Conservation (phyloP, 208 protist species). For the Tritrichomonas musculus region DNA sequence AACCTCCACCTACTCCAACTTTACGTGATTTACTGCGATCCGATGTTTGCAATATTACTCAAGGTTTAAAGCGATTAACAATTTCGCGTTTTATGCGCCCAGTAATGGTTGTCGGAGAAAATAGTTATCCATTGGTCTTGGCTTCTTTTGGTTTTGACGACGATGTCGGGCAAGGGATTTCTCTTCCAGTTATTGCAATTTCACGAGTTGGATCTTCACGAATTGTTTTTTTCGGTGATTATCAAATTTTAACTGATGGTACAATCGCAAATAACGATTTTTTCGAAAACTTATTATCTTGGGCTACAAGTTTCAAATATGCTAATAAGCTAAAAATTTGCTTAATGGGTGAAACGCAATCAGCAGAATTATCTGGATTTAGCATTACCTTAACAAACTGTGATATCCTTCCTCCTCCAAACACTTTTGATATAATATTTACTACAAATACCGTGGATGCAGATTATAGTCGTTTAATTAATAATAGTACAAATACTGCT, state of each 20-base stretch:
- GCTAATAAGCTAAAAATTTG: neutral
- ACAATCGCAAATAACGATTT: neutral
- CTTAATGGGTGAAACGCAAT: neutral
- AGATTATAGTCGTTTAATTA: no score
- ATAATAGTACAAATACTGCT: no score
- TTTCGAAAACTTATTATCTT: neutral
- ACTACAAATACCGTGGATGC: no score
- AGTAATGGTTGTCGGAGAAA: neutral
- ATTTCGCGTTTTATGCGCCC: neutral
- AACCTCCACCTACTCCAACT: neutral
- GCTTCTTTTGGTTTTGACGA: neutral
- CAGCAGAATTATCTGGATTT: no score
- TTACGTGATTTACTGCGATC: neutral
- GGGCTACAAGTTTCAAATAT: neutral
- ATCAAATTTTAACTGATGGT: neutral
- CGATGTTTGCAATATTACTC: neutral
- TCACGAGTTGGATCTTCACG: neutral
- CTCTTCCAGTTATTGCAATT: neutral
- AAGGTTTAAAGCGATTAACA: neutral
- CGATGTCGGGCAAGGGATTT: neutral
- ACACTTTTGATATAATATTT: no score
- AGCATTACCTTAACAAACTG: no score
- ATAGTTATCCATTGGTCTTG: neutral
- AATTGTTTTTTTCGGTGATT: neutral
- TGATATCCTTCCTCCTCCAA: no score